Conservation (phyloP, 1,284 basidiomycete species). For the Uromyces viciae-fabae region DNA sequence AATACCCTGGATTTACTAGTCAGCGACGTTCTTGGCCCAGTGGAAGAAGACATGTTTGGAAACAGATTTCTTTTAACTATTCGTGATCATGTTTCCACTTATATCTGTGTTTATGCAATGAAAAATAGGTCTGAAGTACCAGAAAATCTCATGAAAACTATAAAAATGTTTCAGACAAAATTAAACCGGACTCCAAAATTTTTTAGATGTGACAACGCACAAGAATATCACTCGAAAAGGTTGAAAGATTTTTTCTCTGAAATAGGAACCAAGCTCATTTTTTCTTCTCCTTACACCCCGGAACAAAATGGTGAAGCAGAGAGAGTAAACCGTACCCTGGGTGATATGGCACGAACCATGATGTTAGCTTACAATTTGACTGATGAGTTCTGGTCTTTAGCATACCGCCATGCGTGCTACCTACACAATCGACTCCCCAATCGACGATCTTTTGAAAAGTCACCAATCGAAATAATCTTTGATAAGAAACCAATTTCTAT, state of each 20-base stretch:
- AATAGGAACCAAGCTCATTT: background rate
- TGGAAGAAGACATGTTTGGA: background rate
- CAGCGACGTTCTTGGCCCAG: background rate
- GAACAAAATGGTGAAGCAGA: slow-evolving; percentile 10
- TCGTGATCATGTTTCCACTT: background rate
- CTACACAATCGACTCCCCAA: background rate
- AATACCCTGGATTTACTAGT: background rate
- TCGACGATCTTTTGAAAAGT: background rate
- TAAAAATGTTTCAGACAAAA: background rate
- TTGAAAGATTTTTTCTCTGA: background rate
- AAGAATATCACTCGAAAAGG: background rate
- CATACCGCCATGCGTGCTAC: background rate
- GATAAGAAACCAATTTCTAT: background rate
- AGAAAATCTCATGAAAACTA: background rate
- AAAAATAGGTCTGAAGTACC: background rate
- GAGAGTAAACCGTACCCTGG: background rate
- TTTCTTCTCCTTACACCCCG: background rate
- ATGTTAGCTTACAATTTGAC: background rate
- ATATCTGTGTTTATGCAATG: background rate
- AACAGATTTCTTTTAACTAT: background rate
- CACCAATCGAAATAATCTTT: background rate
- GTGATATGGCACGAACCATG: background rate
- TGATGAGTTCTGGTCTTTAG: background rate
- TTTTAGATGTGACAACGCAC: background rate
- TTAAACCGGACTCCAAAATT: background rate